Base-by-base conservation (phyloP, 306 rosid species). In the Pterocarpus santalinus region DNA sequence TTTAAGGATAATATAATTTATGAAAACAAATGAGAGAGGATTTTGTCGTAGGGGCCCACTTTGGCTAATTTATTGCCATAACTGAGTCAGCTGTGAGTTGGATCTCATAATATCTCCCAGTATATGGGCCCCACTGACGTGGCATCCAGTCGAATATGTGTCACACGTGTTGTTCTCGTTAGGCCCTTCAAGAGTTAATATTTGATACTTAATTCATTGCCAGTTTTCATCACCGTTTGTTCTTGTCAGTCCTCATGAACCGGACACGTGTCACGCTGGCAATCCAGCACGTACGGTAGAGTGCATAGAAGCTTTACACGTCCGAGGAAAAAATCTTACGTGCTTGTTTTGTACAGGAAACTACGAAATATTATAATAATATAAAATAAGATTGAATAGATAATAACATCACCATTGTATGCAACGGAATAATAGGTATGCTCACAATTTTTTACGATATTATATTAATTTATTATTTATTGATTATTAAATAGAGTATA, bases 71-170 rank as follows among this genome's bases (percentile, higher is more conserved):
- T 62, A 35, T 66, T 51, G 60, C 79, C 84, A 67, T 0, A 12
- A 32, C 30, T 83, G 94, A 88, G 84, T 90, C 92, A 87, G 92
- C 81, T 8, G 3, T 69, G 89, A 65, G 89, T 52, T 78, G 94
- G 91, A 85, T 73, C 5, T 68, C 85, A 85, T 81, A 44, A 87
- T 51, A 76, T 60, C 49, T 49, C 2, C 0, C 0, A 6, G 2
- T 0, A 10, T 0, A 81, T 64, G 79, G 87, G 88, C 16, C 16
- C 84, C 86, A 61, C 11, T 87, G 89, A 84, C 88, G 91, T 84
- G 90, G 87, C 83, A 49, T 44, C 55, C 2, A 87, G 82, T 90
- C 92, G 85, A 84, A 41, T 17, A 61, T 57, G 80, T 44, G 38
- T 75, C 7, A 7, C 33, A 56, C 66, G 75, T 74, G 69, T 81